Conservation (phyloP, 768 basidiomycete genomes). For the Hydnum rufescens region DNA sequence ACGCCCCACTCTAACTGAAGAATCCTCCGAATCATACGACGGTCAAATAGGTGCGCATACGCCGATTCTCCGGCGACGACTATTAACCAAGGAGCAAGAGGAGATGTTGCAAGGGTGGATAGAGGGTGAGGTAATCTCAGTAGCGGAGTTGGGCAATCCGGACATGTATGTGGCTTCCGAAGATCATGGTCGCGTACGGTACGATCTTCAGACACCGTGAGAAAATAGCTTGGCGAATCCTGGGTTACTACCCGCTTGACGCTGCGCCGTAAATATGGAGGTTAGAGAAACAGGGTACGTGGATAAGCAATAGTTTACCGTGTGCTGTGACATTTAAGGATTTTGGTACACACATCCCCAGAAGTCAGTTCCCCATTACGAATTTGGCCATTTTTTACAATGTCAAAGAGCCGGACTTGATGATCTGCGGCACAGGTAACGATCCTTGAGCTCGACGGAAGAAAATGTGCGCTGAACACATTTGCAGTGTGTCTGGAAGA, state of each 20-base stretch:
- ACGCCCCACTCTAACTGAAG: constrained; percentile 54
- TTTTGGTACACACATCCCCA: constrained; percentile 28
- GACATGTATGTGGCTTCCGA: constrained; percentile 47
- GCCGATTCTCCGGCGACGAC: constrained; percentile 68
- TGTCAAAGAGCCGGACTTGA: constrained; percentile 62
- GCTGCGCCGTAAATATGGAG: constrained; percentile 17
- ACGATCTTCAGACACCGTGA: constrained; percentile 79
- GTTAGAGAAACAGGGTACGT: neutral
- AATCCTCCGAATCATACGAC: constrained; percentile 44
- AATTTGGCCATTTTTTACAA: constrained; percentile 21
- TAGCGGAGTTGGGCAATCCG: constrained; percentile 47
- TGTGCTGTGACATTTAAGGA: constrained; percentile 47
- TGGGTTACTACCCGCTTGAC: constrained; percentile 69
- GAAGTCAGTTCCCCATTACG: too few relatives aligned
- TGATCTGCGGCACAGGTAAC: constrained; percentile 26
- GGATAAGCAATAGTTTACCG: constrained; percentile 5
- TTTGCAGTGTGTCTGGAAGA: constrained; percentile 64
- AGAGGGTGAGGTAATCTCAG: constrained; percentile 44
- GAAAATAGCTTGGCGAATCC: constrained; percentile 53
- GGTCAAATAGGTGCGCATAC: constrained; percentile 69
- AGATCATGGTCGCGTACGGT: constrained; percentile 78
- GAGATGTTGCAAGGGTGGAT: constrained; percentile 54
- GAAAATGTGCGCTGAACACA: constrained; percentile 67
- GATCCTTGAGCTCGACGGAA: constrained; percentile 60
- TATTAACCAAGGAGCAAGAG: constrained; percentile 63